These are phyloP conservation scores for Kwoniella heveanensis DNA, from an alignment of 768 basidiomycete genomes.

Conservation along the genomic window DNA sequence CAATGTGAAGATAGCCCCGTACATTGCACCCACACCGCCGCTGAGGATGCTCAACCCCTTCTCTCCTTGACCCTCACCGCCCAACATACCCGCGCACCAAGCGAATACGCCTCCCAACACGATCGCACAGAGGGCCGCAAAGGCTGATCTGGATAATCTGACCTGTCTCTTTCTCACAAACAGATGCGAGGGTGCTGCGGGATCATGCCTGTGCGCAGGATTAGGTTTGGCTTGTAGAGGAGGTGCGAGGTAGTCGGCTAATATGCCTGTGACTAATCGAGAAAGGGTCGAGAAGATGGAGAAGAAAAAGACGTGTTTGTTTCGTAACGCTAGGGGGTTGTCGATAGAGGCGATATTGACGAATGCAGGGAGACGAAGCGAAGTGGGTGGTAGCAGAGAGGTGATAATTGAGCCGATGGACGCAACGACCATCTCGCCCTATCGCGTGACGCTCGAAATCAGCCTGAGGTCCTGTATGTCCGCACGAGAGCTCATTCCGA, in stretches of 20 bases:
- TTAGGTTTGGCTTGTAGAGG: conserved; percentile 29
- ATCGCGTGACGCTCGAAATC: not conserved
- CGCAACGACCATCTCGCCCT: conserved; percentile 54
- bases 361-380: conserved; percentile 1
- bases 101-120: conserved; percentile 44
- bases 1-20: conserved; percentile 54
- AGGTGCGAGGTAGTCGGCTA: conserved; percentile 51
- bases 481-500: too few relatives aligned
- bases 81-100: conserved; percentile 38
- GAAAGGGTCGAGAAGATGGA: conserved; percentile 51
- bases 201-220: conserved; percentile 27
- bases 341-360: not conserved
- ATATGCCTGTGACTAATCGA: conserved; percentile 45
- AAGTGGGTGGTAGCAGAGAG: conserved; percentile 44
- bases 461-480: not conserved
- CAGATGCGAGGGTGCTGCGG: conserved; percentile 31
- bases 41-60: conserved; percentile 50
- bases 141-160: conserved; percentile 36
- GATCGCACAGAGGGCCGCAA: conserved; percentile 41
- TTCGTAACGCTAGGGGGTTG: conserved; percentile 43
- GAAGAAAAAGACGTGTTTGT: conserved; percentile 53
- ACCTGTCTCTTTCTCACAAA: conserved; percentile 36
- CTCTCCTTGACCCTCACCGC: conserved; percentile 37
- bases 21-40: conserved; percentile 49
- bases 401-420: conserved; percentile 54